These are phyloP conservation scores for Lactarius pseudohatsudake DNA, from an alignment of 768 basidiomycete genomes.

Conservation along the genomic window DNA sequence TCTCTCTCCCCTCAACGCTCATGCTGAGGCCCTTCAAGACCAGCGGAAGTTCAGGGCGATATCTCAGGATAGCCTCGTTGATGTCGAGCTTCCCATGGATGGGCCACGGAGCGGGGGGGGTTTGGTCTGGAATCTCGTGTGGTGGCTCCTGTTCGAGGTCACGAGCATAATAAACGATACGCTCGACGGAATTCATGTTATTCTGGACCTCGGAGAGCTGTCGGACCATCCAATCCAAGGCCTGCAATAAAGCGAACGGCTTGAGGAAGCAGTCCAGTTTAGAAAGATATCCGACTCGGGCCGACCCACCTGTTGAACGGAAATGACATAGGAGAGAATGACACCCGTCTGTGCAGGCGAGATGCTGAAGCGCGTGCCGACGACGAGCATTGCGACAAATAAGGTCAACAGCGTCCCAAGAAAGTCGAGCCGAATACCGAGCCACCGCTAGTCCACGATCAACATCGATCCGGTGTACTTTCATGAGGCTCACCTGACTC, in stretches of 20 bases:
- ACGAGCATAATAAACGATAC: slow-evolving; percentile 78
- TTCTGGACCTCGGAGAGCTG: slow-evolving; percentile 88
- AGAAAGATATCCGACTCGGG: not conserved
- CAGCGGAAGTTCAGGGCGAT: slow-evolving; percentile 83
- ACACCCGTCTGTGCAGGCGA: slow-evolving; percentile 79
- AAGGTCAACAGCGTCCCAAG: slow-evolving; percentile 76
- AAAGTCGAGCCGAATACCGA: slow-evolving; percentile 87
- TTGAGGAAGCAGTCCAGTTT: not conserved
- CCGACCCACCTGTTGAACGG: slow-evolving; percentile 62
- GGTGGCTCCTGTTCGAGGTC: slow-evolving; percentile 84
- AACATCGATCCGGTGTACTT: too few species aligned
- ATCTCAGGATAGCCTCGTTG: slow-evolving; percentile 72
- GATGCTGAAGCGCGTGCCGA: slow-evolving; percentile 69
- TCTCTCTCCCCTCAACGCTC: slow-evolving; percentile 72
- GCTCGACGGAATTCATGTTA: slow-evolving; percentile 87
- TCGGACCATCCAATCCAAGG: slow-evolving; percentile 73
- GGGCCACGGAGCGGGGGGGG: slow-evolving; percentile 73
- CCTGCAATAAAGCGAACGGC: slow-evolving; percentile 35
- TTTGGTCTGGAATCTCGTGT: slow-evolving; percentile 58
- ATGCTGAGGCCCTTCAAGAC: slow-evolving; percentile 84
- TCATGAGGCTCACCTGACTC: too few species aligned
- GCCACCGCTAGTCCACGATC: slow-evolving; percentile 72
- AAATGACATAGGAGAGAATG: slow-evolving; percentile 75
- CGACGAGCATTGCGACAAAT: slow-evolving; percentile 63
- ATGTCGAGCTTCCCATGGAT: slow-evolving; percentile 69